Base-by-base conservation (phyloP, 108 stramenopile genomes). In the Aureococcus anophagefferens region DNA sequence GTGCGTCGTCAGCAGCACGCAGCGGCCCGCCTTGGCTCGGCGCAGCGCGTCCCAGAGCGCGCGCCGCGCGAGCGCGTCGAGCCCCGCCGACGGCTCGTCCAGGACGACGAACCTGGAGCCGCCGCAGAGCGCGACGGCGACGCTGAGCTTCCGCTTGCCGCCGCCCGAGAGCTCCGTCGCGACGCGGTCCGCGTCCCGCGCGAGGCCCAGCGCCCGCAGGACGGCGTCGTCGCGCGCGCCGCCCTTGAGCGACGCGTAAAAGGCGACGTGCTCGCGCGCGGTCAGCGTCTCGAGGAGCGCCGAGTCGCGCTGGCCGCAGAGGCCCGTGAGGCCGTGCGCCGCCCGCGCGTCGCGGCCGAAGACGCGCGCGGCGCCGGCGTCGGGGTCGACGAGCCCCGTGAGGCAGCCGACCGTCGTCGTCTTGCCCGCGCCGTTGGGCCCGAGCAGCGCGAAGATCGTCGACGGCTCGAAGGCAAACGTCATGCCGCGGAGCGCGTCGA, bases 381-480 rank as follows among this genome's bases (percentile, higher is more conserved):
- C 51, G 7, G 93, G 87, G 14, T 86, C 83, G 33, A 97, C 36
- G 65, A 95, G 90, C 33, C 98, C 96, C 30, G 95, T 95, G 25
- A 97, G 81, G 92, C 94, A 90, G 63, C 76, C 80, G 62, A 96
- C 94, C 28, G 87, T 86, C 28, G 87, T 88, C 3, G 81, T 85
- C 45, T 88, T 88, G 18, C 87, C 87, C 33, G 84, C 82, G n/a
- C 85, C 85, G 65, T 86, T 88, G 72, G 84, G 83, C 25, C 86
- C 86, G 13, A 89, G 79, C 29, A 83, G 76, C 37, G 80, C 74
- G 62, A 75, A 74, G 36, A 89, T 75, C 72, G 84, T 70, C 13
- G 81, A 81, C 0, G 32, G 34, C 25, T 66, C 62, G 28, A 85
- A 63, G 40, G 72, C 71, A 30, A 87, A 81, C 67, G 71, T 78